phyloP scores from a whole-genome alignment of 371 early-diverging fungal species.

The Lichtheimia hyalospora region DNA sequence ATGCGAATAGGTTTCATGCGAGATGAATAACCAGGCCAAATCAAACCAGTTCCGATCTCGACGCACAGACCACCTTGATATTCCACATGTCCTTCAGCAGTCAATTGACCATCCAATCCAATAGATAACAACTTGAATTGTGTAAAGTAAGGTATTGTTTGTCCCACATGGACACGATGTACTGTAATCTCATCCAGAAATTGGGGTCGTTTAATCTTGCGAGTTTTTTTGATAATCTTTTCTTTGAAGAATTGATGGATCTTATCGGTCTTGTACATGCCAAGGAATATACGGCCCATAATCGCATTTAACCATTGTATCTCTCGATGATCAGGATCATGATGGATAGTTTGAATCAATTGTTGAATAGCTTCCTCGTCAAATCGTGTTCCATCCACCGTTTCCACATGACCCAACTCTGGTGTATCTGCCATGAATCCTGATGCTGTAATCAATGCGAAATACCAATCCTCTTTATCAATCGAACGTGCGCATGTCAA shows the following conservation, averaged over 20 bases:
- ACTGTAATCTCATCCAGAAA: constrained; percentile 82
- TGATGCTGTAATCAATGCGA: constrained; percentile 52
- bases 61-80: constrained; percentile 76
- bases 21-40: constrained; percentile 38
- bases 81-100: constrained; percentile 70
- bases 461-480: constrained; percentile 93
- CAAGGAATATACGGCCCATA: constrained; percentile 77
- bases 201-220: constrained; percentile 64
- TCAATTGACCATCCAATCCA: constrained; percentile 67
- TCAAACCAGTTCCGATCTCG: constrained; percentile 66
- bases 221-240: constrained; percentile 63
- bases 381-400: constrained; percentile 50
- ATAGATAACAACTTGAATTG: constrained; percentile 72
- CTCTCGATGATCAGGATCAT: constrained; percentile 54
- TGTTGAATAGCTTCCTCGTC: constrained; percentile 46
- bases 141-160: constrained; percentile 78
- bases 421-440: constrained; percentile 27
- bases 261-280: constrained; percentile 66
- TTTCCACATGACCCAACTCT: constrained; percentile 23
- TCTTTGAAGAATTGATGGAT: constrained; percentile 57
- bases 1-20: constrained; percentile 71
- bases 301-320: constrained; percentile 89
- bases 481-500: constrained; percentile 54
- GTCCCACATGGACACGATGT: constrained; percentile 73
- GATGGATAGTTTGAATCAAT: constrained; percentile 50